phyloP scores from a whole-genome alignment of 345 rosid genomes.

The Orychophragmus violaceus region DNA sequence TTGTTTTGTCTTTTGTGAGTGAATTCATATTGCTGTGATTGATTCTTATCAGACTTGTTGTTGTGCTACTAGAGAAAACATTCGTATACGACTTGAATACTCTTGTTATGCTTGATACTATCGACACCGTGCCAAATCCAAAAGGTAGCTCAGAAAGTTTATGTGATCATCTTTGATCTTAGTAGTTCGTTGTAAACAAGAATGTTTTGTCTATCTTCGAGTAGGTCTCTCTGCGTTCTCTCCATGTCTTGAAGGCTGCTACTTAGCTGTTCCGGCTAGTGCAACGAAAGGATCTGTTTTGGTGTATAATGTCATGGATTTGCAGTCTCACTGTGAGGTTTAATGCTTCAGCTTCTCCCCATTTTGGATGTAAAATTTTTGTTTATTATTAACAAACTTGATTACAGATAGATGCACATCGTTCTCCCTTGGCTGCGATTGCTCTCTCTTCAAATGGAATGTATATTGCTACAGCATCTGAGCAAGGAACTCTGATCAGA shows the following conservation, averaged over 20 bases:
- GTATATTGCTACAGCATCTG: constrained; percentile 93
- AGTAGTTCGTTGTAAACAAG: background rate
- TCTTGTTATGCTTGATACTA: constrained; percentile 63
- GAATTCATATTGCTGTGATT: constrained; percentile 9
- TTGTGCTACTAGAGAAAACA: constrained; percentile 78
- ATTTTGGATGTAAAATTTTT: background rate
- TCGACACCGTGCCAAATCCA: constrained; percentile 70
- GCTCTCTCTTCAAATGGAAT: constrained; percentile 71
- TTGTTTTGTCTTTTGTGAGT: background rate
- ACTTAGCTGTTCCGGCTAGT: constrained; percentile 93
- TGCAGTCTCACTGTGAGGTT: constrained; percentile 84
- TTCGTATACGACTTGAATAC: constrained; percentile 67
- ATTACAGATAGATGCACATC: constrained; percentile 87
- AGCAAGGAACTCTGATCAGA: constrained; percentile 83
- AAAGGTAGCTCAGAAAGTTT: constrained; percentile 45
- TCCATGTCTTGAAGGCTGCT: constrained; percentile 74
- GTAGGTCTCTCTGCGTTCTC: constrained; percentile 88
- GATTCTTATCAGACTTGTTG: constrained; percentile 59
- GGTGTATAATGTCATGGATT: constrained; percentile 78
- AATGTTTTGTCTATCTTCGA: background rate
- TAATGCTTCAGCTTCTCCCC: constrained; percentile 9
- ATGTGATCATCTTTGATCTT: background rate
- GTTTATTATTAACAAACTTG: background rate
- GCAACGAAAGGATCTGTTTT: constrained; percentile 66
- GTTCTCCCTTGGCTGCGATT: constrained; percentile 72